Conservation (phyloP, 73 alveolate genomes). For the Tetrahymena borealis region DNA sequence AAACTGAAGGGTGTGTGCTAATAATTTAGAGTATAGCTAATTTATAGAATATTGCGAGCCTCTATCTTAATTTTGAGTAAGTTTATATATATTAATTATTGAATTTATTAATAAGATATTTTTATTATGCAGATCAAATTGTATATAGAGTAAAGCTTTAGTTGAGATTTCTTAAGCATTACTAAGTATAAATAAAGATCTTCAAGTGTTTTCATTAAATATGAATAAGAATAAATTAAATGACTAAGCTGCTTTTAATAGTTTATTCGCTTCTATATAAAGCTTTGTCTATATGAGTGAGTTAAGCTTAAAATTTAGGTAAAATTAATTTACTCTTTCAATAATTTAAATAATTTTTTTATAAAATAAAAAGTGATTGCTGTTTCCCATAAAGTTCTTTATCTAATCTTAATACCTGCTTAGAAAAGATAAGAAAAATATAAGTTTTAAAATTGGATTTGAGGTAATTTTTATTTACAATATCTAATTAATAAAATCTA, state of each 20-base stretch:
- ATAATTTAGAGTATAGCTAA: neutral
- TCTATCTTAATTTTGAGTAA: neutral
- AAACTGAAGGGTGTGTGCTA: neutral
- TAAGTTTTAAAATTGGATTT: neutral
- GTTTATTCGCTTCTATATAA: neutral
- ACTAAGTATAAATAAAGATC: neutral
- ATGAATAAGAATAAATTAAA: neutral
- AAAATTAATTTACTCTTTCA: neutral
- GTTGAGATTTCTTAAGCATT: neutral
- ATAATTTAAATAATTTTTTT: neutral
- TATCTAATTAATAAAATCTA: neutral
- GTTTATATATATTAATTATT: neutral
- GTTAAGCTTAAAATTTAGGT: neutral
- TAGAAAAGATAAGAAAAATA: neutral
- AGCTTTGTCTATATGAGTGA: neutral
- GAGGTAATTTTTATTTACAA: neutral
- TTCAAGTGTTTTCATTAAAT: neutral
- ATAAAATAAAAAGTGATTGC: too few species aligned
- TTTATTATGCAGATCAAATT: neutral
- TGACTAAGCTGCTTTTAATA: neutral
- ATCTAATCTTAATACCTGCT: neutral
- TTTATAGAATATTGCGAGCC: neutral
- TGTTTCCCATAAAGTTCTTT: neutral
- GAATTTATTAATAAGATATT: neutral
- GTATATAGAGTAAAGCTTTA: neutral